Base-by-base conservation (phyloP, 2,329 filamentous ascomycete genomes). In the Lachnellula willkommii region DNA sequence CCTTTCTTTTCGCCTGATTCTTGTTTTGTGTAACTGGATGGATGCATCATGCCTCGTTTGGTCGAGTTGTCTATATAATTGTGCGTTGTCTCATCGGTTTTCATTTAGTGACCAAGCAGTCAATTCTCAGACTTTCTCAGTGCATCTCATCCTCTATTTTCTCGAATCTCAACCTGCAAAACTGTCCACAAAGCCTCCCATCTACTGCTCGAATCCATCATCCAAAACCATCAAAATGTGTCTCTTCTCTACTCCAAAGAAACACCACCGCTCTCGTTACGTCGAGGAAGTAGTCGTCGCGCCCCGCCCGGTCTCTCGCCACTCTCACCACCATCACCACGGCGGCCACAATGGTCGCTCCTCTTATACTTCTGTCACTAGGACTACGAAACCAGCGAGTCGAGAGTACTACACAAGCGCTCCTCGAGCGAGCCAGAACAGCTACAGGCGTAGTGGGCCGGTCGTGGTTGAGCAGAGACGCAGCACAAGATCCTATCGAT, bases 231-330 rank as follows among this genome's bases (percentile, higher is more conserved):
- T 36, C 53, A 62, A 49, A 11, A 66, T 66, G 64, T 66, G 64
- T 60, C 62, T 66, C 52, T 66, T 65, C 53, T 62, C 63, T 1
- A 43, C 62, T 9, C 58, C 63, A 5, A 52, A 48, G 20, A 55
- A 57, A 17, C 61, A 58, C n/a, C 60, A 50, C 47, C 65, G 54
- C 26, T 62, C 57, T 62, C 59, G 50, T 26, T 64, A 65, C 46
- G 60, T 62, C 32, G 65, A 67, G 56, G 63, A 65, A 58, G 62
- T 66, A 42, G 59, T 65, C 49, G 54, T 67, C 14, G 61, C 65
- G 4, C 62, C 62, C 47, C 60, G 65, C 26, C 64, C 65, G 1
- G 65, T 64, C 12, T 66, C 65, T 5, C 36, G 63, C 40, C 60
- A 60, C 43, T 61, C 60, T 22, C 60, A 64, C 28, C 60, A 60